Evolutionary conservation across 768 basidiomycete species (phyloP).

Genomic region (Amanita brunnescens): DNA sequence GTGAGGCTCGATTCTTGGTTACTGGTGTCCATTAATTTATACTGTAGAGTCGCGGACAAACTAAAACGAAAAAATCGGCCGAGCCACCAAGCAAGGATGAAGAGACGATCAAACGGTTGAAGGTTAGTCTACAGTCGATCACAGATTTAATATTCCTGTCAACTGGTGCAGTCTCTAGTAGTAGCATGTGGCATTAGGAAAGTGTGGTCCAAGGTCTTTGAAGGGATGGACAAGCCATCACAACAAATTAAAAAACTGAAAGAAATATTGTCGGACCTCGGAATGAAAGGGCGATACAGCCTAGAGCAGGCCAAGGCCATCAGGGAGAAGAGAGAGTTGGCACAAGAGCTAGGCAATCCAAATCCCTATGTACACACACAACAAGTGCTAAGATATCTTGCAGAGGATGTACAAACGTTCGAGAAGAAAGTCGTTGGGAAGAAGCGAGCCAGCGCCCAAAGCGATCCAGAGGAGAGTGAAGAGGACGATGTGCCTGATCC

Average conservation of each 20-base stretch:
- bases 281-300: slow-evolving; percentile 73
- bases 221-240: slow-evolving; percentile 43
- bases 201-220: slow-evolving; percentile 67
- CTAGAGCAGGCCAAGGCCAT: slow-evolving; percentile 77
- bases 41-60: slow-evolving; percentile 17
- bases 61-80: slow-evolving; percentile 24
- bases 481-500: slow-evolving; percentile 26
- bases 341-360: slow-evolving; percentile 64
- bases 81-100: slow-evolving; percentile 48
- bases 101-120: slow-evolving; percentile 64
- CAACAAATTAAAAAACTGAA: slow-evolving; percentile 62
- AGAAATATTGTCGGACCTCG: slow-evolving; percentile 58
- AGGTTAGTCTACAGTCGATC: slow-evolving; percentile 33
- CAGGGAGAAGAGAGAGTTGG: slow-evolving; percentile 64
- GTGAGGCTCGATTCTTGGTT: slow-evolving; percentile 15
- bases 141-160: background rate
- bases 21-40: background rate
- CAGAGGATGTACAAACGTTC: slow-evolving; percentile 74
- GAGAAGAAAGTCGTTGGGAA: slow-evolving; percentile 39
- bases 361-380: background rate
- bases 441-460: slow-evolving; percentile 16
- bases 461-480: slow-evolving; percentile 21
- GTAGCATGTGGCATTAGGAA: slow-evolving; percentile 72
- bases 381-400: background rate
- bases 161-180: slow-evolving; percentile 46